Conservation (phyloP, 441 rosid genomes). For the Syzygium syzygioides region DNA sequence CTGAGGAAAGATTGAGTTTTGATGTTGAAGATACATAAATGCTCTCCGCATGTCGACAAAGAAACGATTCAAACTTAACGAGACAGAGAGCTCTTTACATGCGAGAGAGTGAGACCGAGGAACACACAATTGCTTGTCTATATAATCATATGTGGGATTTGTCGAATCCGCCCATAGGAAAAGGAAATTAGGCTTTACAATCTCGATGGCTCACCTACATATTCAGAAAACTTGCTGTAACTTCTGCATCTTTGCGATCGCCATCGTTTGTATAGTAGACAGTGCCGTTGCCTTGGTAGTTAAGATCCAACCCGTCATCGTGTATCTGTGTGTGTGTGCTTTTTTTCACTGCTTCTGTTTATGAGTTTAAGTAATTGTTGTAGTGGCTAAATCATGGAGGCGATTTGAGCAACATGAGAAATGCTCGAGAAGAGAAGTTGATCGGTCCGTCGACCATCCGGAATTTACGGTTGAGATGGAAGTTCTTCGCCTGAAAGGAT, state of each 20-base stretch:
- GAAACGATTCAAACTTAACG: background rate
- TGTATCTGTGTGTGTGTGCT: background rate
- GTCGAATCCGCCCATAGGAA: background rate
- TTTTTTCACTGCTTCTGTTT: background rate
- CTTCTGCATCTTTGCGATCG: background rate
- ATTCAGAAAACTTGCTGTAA: background rate
- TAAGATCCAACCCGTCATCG: background rate
- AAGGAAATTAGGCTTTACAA: background rate
- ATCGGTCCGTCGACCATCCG: conserved; percentile 24
- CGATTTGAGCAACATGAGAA: conserved; percentile 30
- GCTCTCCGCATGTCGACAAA: background rate
- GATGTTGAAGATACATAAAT: background rate
- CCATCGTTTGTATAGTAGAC: background rate
- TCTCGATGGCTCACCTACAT: background rate
- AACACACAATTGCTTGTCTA: background rate
- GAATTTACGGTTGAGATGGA: conserved; percentile 26
- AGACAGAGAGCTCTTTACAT: background rate
- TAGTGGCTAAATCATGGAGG: conserved; percentile 40
- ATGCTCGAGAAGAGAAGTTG: conserved; percentile 16
- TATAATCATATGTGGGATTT: background rate
- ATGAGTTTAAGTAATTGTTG: background rate
- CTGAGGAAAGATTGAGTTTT: background rate
- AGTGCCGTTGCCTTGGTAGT: background rate
- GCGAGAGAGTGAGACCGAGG: background rate
- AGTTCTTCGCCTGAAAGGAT: conserved; percentile 29